Base-by-base conservation (phyloP, 495 filamentous ascomycete species). In the Neurospora sp. region DNA sequence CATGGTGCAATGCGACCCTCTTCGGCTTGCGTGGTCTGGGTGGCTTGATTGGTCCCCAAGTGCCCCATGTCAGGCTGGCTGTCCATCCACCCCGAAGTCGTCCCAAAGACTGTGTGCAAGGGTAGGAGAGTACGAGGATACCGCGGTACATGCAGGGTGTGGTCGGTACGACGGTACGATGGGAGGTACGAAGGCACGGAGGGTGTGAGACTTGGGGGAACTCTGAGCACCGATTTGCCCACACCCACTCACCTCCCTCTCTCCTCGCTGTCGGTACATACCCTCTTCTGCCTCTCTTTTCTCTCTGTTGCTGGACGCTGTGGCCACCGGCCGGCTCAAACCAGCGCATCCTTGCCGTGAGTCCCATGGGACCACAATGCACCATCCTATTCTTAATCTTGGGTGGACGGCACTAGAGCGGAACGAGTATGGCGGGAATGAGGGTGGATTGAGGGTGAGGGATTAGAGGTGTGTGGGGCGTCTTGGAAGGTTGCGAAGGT, bases 371-470 rank as follows among this genome's bases (percentile, higher is more conserved):
- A 75, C 70, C 72, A 76, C 76, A 76, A 77, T 80, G 79, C 79
- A 72, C 74, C 74, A 76, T 73, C 77, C 79, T 82, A 78, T 82
- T 80, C 76, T 78, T 78, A 80, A 80, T 80, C 75, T 77, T 76
- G 73, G 77, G 74, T 74, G 72, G 74, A 73, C 75, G 76, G 75
- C 77, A 74, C 79, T 79, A 80, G 75, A 69, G 71, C 42, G 42
- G 54, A 80, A 75, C 39, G 31, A 71, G 76, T 38, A 76, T 76
- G 75, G 78, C 18, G 27, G 54, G 54, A 66, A 66, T 73, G 77
- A 75, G 73, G 73, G 72, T 75, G 75, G 72, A 73, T 74, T 74
- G 74, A 72, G 72, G 73, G 74, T 70, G 73, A 39, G 35, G 49
- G 42, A 62, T 74, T 71, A 69, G 77, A 44, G 74, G 71, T 37